Base-by-base conservation (phyloP, 345 rosid species). In the Eucalyptus urophylla region DNA sequence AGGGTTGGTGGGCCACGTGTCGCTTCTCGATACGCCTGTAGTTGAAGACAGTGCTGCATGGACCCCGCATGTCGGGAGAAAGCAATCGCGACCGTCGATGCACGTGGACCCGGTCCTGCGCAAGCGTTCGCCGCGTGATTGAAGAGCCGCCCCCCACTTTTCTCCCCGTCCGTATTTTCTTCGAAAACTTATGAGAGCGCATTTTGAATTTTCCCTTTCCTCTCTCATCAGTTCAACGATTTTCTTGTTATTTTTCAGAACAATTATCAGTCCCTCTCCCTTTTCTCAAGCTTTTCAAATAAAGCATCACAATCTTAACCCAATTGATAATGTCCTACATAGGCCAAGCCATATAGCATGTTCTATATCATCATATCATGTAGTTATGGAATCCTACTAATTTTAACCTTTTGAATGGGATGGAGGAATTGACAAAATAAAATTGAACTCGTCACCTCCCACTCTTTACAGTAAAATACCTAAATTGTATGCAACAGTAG, bases 291-390 rank as follows among this genome's bases (percentile, higher is more conserved):
- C 69, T 27, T 62, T 29, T 62, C 76, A 8, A 65, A 65, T 65
- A 0, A 16, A 14, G 21, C 76, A n/a, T 65, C 9, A 0, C 37
- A 65, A 14, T 6, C 72, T 65, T 8, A n/a, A n/a, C 76, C 37
- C 40, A 3, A 65, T n/a, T 65, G 37, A 65, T 8, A 21, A n/a
- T 65, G 76, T 65, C 33, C 76, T 8, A 15, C 31, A n/a, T 8
- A 65, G 8, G 44, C 40, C 9, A 19, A 33, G 40, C 6, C 44
- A 33, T 9, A 19, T 16, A 33, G 25, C 81, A 69, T 19, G 44
- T 21, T 69, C 4, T 17, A 17, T 9, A 2, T 33, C 24, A 31
- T 0, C 12, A 8, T 31, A 4, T 69, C 14, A 6, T 3, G 22
- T 10, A 69, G 40, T 33, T 33, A 17, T 17, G 40, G 24, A 69